Conservation (phyloP, 1,284 basidiomycete species). For the Coniophora puteana region DNA sequence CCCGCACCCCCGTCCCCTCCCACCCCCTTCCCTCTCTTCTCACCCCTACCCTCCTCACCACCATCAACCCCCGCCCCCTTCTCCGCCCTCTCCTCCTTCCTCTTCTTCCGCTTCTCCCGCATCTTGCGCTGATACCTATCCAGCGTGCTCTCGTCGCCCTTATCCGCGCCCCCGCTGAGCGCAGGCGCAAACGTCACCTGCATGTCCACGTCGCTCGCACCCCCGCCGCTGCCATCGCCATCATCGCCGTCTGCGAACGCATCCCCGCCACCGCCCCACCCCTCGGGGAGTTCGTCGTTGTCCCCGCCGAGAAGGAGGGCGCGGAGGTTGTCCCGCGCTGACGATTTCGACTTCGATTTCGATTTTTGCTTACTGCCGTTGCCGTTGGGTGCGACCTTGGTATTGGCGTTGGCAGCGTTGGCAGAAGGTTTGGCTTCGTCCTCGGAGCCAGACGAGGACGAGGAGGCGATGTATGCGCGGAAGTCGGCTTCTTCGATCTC, state of each 20-base stretch:
- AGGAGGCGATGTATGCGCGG: slow-evolving; percentile 77
- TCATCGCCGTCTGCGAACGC: slow-evolving; percentile 16
- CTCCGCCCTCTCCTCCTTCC: slow-evolving; percentile 59
- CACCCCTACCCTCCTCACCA: slow-evolving; percentile 16
- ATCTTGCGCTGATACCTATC: slow-evolving; percentile 84
- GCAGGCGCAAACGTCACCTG: slow-evolving; percentile 93
- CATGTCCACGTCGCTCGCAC: slow-evolving; percentile 69
- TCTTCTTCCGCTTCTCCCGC: slow-evolving; percentile 79
- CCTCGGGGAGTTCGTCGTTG: slow-evolving; percentile 67
- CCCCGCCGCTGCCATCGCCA: slow-evolving; percentile 28
- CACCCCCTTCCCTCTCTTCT: slow-evolving; percentile 18
- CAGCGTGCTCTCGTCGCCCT: slow-evolving; percentile 78
- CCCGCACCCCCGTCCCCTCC: slow-evolving; percentile 56
- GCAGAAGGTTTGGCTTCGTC: slow-evolving; percentile 25
- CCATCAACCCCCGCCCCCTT: slow-evolving; percentile 18
- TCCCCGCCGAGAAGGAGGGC: slow-evolving; percentile 66
- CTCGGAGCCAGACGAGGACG: slow-evolving; percentile 54
- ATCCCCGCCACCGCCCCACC: slow-evolving; percentile 58
- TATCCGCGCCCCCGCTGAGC: slow-evolving; percentile 51
- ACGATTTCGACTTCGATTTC: slow-evolving; percentile 29
- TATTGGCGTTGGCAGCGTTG: no score
- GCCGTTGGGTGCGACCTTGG: no score
- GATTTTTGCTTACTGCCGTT: not conserved
- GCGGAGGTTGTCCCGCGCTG: slow-evolving; percentile 63
- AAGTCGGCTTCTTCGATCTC: slow-evolving; percentile 92